phyloP scores from a whole-genome alignment of 805 yeast species.

The Lachancea fermentati region DNA sequence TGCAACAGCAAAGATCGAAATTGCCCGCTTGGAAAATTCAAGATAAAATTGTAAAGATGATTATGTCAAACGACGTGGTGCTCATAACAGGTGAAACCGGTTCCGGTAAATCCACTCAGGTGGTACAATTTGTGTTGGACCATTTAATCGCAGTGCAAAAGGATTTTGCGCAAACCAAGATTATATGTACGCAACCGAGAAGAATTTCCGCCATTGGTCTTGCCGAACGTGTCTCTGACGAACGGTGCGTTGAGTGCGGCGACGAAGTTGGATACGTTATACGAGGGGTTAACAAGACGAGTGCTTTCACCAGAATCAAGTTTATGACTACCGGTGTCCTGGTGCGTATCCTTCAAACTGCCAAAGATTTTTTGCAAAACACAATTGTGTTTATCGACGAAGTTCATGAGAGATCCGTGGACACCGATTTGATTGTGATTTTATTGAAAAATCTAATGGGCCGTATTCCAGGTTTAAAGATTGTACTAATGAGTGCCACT shows the following conservation, averaged over 20 bases:
- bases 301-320: conserved; percentile 57
- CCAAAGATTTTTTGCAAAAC: conserved; percentile 41
- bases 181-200: conserved; percentile 91
- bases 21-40: conserved; percentile 84
- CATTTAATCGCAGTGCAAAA: conserved; percentile 40
- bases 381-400: conserved; percentile 81
- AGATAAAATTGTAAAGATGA: conserved; percentile 47
- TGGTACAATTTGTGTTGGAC: conserved; percentile 84
- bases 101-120: conserved; percentile 94
- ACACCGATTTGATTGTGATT: conserved; percentile 78
- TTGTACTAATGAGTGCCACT: conserved; percentile 91
- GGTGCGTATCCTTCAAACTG: conserved; percentile 69
- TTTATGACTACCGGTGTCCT: conserved; percentile 93
- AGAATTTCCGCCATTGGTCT: conserved; percentile 92
- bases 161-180: conserved; percentile 45
- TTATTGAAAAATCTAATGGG: conserved; percentile 58
- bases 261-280: conserved; percentile 83
- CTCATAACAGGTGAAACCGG: conserved; percentile 96
- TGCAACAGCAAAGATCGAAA: conserved; percentile 43
- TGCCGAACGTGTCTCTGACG: conserved; percentile 88
- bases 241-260: conserved; percentile 45
- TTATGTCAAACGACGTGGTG: conserved; percentile 57
- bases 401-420: conserved; percentile 94
- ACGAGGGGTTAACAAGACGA: conserved; percentile 78
- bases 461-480: conserved; percentile 45